Conservation (phyloP, 192 early-diverging fungal species). For the Backusella circina region DNA sequence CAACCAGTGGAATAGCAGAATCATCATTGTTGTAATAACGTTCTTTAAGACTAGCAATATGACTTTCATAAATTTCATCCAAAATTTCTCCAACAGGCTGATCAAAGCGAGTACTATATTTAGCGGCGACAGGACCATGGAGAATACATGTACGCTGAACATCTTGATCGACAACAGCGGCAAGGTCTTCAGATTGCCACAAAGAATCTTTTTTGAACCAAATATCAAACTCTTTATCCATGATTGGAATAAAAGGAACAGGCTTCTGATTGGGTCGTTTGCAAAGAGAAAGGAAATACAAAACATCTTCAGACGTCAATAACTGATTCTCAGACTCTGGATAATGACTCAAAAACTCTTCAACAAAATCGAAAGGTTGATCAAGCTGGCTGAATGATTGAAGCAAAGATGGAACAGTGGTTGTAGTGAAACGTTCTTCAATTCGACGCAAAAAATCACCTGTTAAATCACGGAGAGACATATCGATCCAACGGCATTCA, state of each 20-base stretch:
- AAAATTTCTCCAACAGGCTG: slow-evolving; percentile 89
- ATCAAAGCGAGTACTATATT: slow-evolving; percentile 66
- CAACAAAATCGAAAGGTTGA: slow-evolving; percentile 60
- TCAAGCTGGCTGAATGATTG: slow-evolving; percentile 60
- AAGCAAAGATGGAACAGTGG: slow-evolving; percentile 54
- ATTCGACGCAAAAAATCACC: slow-evolving; percentile 79
- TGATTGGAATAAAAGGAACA: slow-evolving; percentile 81
- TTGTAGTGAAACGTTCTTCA: slow-evolving; percentile 83
- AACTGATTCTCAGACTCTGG: slow-evolving; percentile 67
- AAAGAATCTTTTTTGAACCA: slow-evolving; percentile 89
- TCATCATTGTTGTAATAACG: slow-evolving; percentile 65
- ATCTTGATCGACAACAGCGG: slow-evolving; percentile 83
- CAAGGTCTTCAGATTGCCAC: slow-evolving; percentile 88
- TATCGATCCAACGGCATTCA: slow-evolving; percentile 78
- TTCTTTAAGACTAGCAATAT: slow-evolving; percentile 70
- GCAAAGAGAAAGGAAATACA: slow-evolving; percentile 75
- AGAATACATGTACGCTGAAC: slow-evolving; percentile 79
- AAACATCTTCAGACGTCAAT: slow-evolving; percentile 82
- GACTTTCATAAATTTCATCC: slow-evolving; percentile 77
- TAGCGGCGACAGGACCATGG: slow-evolving; percentile 84
- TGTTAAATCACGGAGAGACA: slow-evolving; percentile 62
- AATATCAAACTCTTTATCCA: slow-evolving; percentile 85
- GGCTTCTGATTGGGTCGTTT: slow-evolving; percentile 80
- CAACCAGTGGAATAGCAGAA: slow-evolving; percentile 66
- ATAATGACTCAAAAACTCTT: slow-evolving; percentile 64